Conservation (phyloP, 306 rosid genomes). For the Castanea crenata region DNA sequence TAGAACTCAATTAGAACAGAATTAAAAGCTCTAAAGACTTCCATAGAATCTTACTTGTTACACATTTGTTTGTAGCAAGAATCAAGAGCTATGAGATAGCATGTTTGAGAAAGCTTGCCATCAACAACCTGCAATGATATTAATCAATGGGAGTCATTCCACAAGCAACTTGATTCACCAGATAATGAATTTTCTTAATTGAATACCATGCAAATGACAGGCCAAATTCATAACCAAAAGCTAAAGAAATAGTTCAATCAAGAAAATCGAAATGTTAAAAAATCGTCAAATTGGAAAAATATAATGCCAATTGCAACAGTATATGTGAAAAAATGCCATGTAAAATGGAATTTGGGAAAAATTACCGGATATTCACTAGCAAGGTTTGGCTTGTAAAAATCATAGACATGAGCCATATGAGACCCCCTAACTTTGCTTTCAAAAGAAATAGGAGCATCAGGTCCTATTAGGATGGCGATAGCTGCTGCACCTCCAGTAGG, state of each 20-base stretch:
- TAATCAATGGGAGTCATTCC: conserved; percentile 8
- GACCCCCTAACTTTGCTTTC: conserved; percentile 97
- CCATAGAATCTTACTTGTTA: conserved; percentile 58
- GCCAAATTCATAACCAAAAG: not conserved
- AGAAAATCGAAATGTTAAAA: not conserved
- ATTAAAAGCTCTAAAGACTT: not conserved
- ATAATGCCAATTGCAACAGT: not conserved
- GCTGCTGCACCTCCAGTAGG: conserved; percentile 99
- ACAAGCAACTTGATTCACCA: conserved; percentile 25
- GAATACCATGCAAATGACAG: not conserved
- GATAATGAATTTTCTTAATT: not conserved
- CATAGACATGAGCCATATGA: conserved; percentile 91
- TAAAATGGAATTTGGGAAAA: not conserved
- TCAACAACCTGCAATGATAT: conserved; percentile 75
- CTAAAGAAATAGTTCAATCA: not conserved
- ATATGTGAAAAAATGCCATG: not conserved
- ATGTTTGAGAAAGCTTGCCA: conserved; percentile 97
- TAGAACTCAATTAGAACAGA: not conserved
- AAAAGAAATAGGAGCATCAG: conserved; percentile 88
- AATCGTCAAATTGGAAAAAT: not conserved
- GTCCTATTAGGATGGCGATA: conserved; percentile 90
- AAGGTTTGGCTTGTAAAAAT: conserved; percentile 96
- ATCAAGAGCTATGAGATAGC: conserved; percentile 94
- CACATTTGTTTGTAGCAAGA: conserved; percentile 76
- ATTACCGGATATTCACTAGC: conserved; percentile 98